phyloP scores from a whole-genome alignment of 331 rosid genomes.

The Rhamnella rubrinervis region DNA sequence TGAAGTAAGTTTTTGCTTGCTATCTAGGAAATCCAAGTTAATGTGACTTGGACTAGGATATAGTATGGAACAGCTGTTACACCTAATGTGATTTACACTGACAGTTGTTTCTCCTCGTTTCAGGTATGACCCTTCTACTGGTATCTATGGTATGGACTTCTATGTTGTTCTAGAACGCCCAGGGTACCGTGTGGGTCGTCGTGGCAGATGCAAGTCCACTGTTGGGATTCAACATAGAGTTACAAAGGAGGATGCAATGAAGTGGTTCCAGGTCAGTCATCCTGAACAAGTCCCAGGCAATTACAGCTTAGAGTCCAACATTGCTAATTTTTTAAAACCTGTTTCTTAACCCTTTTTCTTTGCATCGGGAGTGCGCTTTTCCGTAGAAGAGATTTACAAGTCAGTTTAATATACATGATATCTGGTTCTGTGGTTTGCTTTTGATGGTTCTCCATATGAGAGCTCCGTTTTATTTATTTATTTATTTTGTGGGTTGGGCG shows the following conservation, averaged over 20 bases:
- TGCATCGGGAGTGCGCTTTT: neutral
- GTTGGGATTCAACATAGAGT: slow-evolving; percentile 87
- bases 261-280: slow-evolving; percentile 91
- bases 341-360: neutral
- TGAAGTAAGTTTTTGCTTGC: neutral
- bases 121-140: slow-evolving; percentile 79
- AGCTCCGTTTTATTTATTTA: neutral
- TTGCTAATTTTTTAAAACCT: slow-evolving; percentile 9
- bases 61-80: neutral
- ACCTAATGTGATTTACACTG: neutral
- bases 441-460: neutral
- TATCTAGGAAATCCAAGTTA: neutral
- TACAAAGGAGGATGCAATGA: slow-evolving; percentile 82
- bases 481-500: neutral
- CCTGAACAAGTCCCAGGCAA: slow-evolving; percentile 65
- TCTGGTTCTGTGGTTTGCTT: neutral
- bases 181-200: slow-evolving; percentile 78
- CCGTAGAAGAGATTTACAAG: slow-evolving; percentile 1
- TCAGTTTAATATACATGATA: neutral
- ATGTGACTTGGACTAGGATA: neutral
- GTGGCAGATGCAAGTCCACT: slow-evolving; percentile 64
- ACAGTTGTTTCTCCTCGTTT: neutral
- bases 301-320: slow-evolving; percentile 23
- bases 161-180: slow-evolving; percentile 71
- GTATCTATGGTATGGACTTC: slow-evolving; percentile 88